Evolutionary conservation across 345 rosid genomes (phyloP), one percentile per base, ranked within the genome.

Genomic region (Brassica rapa): DNA sequence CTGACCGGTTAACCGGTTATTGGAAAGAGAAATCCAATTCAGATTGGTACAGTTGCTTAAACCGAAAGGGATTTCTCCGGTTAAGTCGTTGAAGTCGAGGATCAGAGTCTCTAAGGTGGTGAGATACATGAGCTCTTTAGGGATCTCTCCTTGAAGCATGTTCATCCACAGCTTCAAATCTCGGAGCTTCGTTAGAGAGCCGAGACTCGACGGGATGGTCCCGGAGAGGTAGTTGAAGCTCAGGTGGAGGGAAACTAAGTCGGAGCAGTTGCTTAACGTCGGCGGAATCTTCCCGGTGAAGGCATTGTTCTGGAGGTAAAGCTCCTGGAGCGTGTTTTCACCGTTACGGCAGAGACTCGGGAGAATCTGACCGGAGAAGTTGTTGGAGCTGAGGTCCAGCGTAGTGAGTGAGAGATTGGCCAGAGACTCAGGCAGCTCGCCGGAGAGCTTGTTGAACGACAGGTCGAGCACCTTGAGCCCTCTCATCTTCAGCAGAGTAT

Each of bases 21-120:
- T 95, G 0, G 99, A 93, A 53, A 95, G 79, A 8, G 99, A 91
- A 73, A 95, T 87, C 99, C 99, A 95, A 55, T 88, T 95, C 70
- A 93, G 72, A 61, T 79, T 85, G 46, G 89, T 84, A 81, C 94
- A 91, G 82, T 91, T 95, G 71, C 92, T 91, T 77, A 95, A 80
- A 66, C 85, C 85, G 63, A 85, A 75, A 60, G 99, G 99, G 21
- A 95, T 85, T 1, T 74, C 75, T 4, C 99, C 99, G 5, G 87
- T 83, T 81, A 95, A 76, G 78, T 85, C 86, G 69, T 95, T 95
- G 89, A 91, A 95, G 77, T 95, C 99, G 2, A 95, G 91, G 83
- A 95, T 89, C 82, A 95, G 88, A 87, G 76, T 91, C 86, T 90
- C 91, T 0, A 95, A 83, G 1, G 87, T 70, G 8, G 81, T 79